Evolutionary conservation across 805 yeast species (phyloP).

Genomic region (Debaryomyces maramus): DNA sequence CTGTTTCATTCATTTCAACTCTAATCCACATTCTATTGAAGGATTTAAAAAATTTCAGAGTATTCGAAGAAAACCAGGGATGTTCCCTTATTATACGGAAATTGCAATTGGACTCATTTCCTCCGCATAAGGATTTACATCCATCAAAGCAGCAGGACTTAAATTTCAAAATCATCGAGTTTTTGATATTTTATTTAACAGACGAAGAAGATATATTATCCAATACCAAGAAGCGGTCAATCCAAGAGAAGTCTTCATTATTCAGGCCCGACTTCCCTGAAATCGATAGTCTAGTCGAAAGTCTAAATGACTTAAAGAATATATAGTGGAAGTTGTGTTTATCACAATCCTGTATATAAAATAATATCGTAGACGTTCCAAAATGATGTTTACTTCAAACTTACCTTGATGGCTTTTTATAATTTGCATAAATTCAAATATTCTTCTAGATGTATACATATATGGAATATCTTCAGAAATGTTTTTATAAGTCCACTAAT

Average conservation of each 20-base stretch:
- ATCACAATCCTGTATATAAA: slow-evolving; percentile 5
- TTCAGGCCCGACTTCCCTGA: slow-evolving; percentile 41
- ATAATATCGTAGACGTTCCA: too few relatives aligned
- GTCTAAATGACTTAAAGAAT: slow-evolving; percentile 33
- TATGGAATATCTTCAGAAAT: slow-evolving; percentile 81
- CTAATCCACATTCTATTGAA: slow-evolving; percentile 59
- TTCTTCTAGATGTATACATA: slow-evolving; percentile 61
- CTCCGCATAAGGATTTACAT: slow-evolving; percentile 7
- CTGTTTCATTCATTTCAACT: slow-evolving; percentile 47
- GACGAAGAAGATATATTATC: slow-evolving; percentile 46
- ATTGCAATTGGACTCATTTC: slow-evolving; percentile 25
- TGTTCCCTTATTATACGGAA: slow-evolving; percentile 49
- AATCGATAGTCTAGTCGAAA: slow-evolving; percentile 38
- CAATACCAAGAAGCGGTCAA: slow-evolving; percentile 8
- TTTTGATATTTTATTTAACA: slow-evolving; percentile 63
- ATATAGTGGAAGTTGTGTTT: slow-evolving; percentile 12
- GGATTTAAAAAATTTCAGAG: slow-evolving; percentile 55
- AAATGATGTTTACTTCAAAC: not conserved
- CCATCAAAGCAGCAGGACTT: slow-evolving; percentile 44
- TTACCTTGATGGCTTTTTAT: too few relatives aligned
- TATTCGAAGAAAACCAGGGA: slow-evolving; percentile 59
- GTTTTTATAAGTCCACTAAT: slow-evolving; percentile 65
- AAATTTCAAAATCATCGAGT: slow-evolving; percentile 65
- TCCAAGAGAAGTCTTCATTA: slow-evolving; percentile 33
- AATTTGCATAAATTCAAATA: too few relatives aligned